These are phyloP conservation scores for Coemansia sp. DNA, from an alignment of 192 early-diverging fungal genomes.

Conservation along the genomic window DNA sequence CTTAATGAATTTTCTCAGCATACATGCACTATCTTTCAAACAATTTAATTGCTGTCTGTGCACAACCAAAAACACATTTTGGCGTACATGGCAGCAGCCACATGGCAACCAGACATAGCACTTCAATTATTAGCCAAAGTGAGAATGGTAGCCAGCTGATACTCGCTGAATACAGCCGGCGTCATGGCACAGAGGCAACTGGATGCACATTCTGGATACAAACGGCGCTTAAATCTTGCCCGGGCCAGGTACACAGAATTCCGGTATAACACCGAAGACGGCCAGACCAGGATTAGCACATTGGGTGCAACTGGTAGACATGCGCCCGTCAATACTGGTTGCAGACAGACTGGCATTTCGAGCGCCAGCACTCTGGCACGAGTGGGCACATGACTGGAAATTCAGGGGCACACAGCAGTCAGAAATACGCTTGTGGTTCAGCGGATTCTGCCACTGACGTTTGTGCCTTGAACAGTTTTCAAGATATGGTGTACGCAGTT, in stretches of 20 bases:
- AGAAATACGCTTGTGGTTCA: not conserved
- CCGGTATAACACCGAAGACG: not conserved
- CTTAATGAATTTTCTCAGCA: not conserved
- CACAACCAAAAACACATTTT: not conserved
- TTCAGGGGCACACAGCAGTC: not conserved
- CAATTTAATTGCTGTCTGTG: constrained; percentile 1
- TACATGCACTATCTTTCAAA: not conserved
- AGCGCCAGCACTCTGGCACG: not conserved
- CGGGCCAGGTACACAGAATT: not conserved
- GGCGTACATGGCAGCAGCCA: not conserved
- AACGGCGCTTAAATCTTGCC: not conserved
- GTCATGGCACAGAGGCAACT: not conserved
- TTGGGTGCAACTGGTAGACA: not conserved
- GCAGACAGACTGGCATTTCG: not conserved
- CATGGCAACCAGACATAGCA: not conserved
- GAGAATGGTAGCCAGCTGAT: not conserved
- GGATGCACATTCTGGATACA: not conserved
- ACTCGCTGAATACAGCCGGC: not conserved
- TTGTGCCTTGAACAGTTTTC: not conserved
- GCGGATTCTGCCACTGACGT: not conserved
- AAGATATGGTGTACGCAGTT: not conserved
- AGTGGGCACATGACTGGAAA: not conserved
- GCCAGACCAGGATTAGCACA: not conserved
- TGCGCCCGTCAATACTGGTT: not conserved
- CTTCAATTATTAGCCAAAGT: not conserved